phyloP scores from a whole-genome alignment of 2,329 filamentous ascomycete genomes.

The Phialocephala subalpina region DNA sequence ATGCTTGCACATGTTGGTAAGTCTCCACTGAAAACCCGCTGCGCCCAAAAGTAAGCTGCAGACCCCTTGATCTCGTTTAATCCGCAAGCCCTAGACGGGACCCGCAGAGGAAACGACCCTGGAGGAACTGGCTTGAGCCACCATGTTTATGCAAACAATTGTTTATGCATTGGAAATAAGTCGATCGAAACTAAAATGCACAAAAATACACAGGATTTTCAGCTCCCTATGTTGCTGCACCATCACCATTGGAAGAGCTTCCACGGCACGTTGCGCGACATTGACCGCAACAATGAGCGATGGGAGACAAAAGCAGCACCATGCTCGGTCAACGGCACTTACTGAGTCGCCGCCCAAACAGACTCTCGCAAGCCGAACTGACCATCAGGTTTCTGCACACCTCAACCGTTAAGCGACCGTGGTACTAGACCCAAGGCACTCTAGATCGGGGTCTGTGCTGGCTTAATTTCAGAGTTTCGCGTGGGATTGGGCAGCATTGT shows the following conservation, averaged over 20 bases:
- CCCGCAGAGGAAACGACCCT: not conserved
- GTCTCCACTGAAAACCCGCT: not conserved
- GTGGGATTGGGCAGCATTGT: constrained; percentile 40
- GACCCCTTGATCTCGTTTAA: constrained; percentile 27
- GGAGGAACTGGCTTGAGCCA: constrained; percentile 4
- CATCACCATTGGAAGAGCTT: not conserved
- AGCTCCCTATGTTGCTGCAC: not conserved
- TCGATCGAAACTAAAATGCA: not conserved
- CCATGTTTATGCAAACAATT: constrained; percentile 2
- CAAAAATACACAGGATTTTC: not conserved
- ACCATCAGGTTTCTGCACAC: constrained; percentile 19
- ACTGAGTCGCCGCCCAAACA: constrained; percentile 11
- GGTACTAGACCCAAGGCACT: not conserved
- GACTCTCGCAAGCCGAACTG: not conserved
- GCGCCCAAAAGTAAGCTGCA: constrained; percentile 18
- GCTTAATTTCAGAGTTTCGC: constrained; percentile 20
- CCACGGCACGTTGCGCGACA: constrained; percentile 1
- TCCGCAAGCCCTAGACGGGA: not conserved
- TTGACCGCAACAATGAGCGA: not conserved
- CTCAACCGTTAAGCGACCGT: constrained; percentile 32
- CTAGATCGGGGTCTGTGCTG: constrained; percentile 28
- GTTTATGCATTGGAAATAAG: constrained; percentile 8
- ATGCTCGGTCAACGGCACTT: not conserved
- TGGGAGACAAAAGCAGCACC: not conserved
- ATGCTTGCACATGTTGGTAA: not conserved